Evolutionary conservation across 768 basidiomycete genomes (phyloP).

Genomic region (Amanita polypyramis): DNA sequence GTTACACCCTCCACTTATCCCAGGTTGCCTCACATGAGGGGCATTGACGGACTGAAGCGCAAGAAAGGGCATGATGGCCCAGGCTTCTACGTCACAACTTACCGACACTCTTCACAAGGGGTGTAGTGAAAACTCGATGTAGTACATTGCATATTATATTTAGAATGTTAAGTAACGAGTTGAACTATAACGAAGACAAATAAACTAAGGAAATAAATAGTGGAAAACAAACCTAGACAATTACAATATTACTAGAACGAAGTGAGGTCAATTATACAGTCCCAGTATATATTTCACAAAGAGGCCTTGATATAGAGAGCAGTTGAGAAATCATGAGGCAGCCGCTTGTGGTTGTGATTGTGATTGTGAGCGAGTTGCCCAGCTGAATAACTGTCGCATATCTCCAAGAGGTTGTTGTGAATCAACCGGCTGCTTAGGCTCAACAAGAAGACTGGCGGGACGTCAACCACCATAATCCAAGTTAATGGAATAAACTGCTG

Average conservation of each 20-base stretch:
- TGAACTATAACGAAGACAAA: slow-evolving; percentile 10
- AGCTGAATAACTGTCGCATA: slow-evolving; percentile 70
- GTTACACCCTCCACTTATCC: slow-evolving; percentile 47
- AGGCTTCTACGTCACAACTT: slow-evolving; percentile 7
- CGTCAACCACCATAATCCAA: not conserved
- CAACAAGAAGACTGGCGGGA: slow-evolving; percentile 58
- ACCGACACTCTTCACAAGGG: not conserved
- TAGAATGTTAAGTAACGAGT: slow-evolving; percentile 3
- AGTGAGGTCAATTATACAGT: not conserved
- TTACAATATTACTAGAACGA: slow-evolving; percentile 10
- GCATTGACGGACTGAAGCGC: slow-evolving; percentile 19
- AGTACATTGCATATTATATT: slow-evolving; percentile 6
- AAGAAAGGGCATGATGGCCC: slow-evolving; percentile 14
- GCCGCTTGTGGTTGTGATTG: slow-evolving; percentile 14
- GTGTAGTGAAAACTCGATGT: not conserved
- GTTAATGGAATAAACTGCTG: slow-evolving; percentile 14
- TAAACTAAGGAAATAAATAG: slow-evolving; percentile 11
- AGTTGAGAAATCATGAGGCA: slow-evolving; percentile 16
- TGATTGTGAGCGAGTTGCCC: slow-evolving; percentile 57
- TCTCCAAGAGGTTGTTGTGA: slow-evolving; percentile 50
- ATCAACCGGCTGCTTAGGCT: slow-evolving; percentile 75
- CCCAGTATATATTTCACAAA: slow-evolving; percentile 6
- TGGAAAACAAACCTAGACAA: slow-evolving; percentile 12
- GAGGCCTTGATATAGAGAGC: slow-evolving; percentile 10
- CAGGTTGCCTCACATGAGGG: slow-evolving; percentile 19